These are phyloP conservation scores for Rhodamnia argentea DNA, from an alignment of 345 rosid species.

Conservation along the genomic window DNA sequence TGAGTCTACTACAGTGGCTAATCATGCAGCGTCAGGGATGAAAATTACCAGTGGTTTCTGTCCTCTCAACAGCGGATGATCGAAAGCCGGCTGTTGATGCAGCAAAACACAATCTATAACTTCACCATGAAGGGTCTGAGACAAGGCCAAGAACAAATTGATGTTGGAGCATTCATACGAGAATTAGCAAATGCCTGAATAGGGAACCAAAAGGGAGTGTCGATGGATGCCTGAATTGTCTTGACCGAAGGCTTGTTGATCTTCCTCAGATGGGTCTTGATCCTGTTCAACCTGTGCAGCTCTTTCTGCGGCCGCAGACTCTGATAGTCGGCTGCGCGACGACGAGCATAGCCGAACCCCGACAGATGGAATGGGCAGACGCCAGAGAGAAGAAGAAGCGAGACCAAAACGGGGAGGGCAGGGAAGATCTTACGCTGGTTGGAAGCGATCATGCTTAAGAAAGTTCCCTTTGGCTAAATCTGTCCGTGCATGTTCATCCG, in stretches of 20 bases:
- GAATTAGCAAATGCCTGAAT: neutral
- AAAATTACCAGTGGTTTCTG: slow-evolving; percentile 51
- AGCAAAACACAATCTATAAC: slow-evolving; percentile 64
- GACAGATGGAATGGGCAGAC: neutral
- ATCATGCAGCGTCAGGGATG: neutral
- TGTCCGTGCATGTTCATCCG: neutral
- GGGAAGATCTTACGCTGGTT: neutral
- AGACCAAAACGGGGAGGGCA: neutral
- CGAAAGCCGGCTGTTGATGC: slow-evolving; percentile 88
- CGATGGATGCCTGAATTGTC: slow-evolving; percentile 58
- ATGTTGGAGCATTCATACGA: neutral
- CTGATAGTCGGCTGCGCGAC: slow-evolving; percentile 19
- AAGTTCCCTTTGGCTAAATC: neutral
- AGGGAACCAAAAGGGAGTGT: neutral
- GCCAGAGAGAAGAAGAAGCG: neutral
- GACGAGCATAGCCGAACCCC: neutral
- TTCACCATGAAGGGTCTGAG: slow-evolving; percentile 92
- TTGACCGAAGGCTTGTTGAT: slow-evolving; percentile 81
- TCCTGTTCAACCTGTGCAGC: slow-evolving; percentile 33
- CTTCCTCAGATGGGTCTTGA: slow-evolving; percentile 56
- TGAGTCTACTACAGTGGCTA: neutral
- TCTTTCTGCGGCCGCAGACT: slow-evolving; percentile 57
- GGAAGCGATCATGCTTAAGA: neutral
- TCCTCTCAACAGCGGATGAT: slow-evolving; percentile 69
- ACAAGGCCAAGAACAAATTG: neutral